Evolutionary conservation across 2,329 filamentous ascomycete genomes (phyloP), one percentile per base, ranked within the genome.

Genomic region (Nemania bipapillata): DNA sequence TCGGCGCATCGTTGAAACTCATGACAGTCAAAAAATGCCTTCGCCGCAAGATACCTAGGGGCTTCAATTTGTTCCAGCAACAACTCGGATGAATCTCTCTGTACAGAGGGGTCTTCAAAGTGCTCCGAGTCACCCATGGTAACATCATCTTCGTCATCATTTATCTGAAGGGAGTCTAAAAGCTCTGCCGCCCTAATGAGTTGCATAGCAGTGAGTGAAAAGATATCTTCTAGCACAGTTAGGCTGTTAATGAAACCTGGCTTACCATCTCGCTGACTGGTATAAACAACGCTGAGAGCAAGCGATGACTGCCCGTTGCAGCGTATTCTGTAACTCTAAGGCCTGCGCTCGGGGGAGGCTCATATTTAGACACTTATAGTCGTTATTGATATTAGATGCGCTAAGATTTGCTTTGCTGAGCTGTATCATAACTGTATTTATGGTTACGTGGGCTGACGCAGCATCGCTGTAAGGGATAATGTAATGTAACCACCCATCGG

Each of bases 11-110:
- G 47, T 22, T 30, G 37, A 9, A 64, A 64, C 42, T 58, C 61
- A 28, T 64, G 61, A 53, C 61, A 64, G 45, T 64, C 61, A 37
- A 64, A 64, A n/a, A 64, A 37, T 1, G 52, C 40, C 22, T 64
- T 64, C 5, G 54, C 61, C 61, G 56, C 32, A 15, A 58, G 42
- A 40, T 56, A 64, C 35, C 30, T 58, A 40, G 61, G 53, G n/a
- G 22, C 58, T 40, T 64, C 61, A 17, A 20, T n/a, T 26, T 35
- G 53, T 24, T 64, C 61, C 6, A 56, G 28, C 7, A 24, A 7
- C 5, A 50, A 17, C 15, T 64, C 54, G 4, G 26, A 22, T 26
- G 4, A 12, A 42, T 64, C n/a, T 6, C 28, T 64, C 20, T 40
- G 61, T 37, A 28, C 11, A 24, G 42, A 26, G 28, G 5, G 22